Evolutionary conservation across 164 flowering plant species (phyloP).

Genomic region (Buxus sempervirens): DNA sequence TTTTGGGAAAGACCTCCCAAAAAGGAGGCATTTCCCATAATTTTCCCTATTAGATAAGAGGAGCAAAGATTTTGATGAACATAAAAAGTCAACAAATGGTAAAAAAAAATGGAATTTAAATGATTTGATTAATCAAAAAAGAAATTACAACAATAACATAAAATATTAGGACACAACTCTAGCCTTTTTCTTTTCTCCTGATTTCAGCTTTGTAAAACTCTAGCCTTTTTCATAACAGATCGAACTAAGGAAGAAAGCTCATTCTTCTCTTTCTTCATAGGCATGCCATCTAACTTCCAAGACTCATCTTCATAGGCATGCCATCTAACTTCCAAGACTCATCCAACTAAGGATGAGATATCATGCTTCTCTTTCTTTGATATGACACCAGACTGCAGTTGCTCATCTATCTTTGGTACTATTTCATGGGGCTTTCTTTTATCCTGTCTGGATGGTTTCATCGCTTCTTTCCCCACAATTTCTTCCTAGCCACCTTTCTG

Average conservation of each 20-base stretch:
- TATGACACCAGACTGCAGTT: slow-evolving; percentile 13
- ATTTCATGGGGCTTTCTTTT: slow-evolving; percentile 21
- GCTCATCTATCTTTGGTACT: slow-evolving; percentile 13
- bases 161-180: no score
- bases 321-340: slow-evolving; percentile 39
- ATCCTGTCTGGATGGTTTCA: slow-evolving; percentile 3
- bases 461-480: slow-evolving; percentile 2
- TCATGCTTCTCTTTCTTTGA: slow-evolving; percentile 45
- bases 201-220: slow-evolving; percentile 2
- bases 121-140: no score
- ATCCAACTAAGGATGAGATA: slow-evolving; percentile 45
- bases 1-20: no score
- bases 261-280: slow-evolving; percentile 13
- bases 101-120: no score
- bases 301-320: slow-evolving; percentile 15
- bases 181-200: no score
- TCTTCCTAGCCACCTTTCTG: slow-evolving; percentile 28
- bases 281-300: neutral
- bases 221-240: slow-evolving; percentile 33
- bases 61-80: no score
- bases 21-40: no score
- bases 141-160: no score
- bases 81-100: no score
- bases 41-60: no score
- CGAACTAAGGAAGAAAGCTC: slow-evolving; percentile 23